A percentile compares a stretch with the other conserved stretches of the same genome.
Evolutionary conservation across 202 grass and related monocot genomes (phyloP).

Genomic region (Digitaria exilis): DNA sequence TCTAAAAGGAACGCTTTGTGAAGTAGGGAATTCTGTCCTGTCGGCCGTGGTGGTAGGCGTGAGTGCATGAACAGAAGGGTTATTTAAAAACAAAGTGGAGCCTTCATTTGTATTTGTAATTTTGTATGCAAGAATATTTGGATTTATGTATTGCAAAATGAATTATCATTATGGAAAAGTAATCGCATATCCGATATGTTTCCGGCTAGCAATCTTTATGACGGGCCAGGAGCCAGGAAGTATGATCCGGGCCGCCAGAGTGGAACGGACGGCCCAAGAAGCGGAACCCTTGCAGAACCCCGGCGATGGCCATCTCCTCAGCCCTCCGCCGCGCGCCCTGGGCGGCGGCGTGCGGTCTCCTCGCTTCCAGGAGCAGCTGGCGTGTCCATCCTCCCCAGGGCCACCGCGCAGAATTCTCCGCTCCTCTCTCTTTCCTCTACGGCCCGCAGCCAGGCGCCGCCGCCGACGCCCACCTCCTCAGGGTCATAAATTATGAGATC

Average conservation of each 20-base stretch:
- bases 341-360: slow-evolving; percentile 13
- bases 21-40: too few relatives aligned
- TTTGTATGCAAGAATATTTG: too few relatives aligned
- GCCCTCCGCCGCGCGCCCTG: slow-evolving; percentile 32
- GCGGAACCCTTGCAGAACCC: slow-evolving; percentile 15
- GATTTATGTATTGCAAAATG: too few relatives aligned
- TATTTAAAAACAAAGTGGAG: too few relatives aligned
- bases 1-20: too few relatives aligned
- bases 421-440: slow-evolving; percentile 31
- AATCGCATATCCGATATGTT: too few relatives aligned
- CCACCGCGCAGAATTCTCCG: neutral
- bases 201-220: too few relatives aligned
- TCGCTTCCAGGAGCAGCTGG: neutral
- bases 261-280: neutral
- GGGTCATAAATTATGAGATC: slow-evolving; percentile 54
- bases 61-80: too few relatives aligned
- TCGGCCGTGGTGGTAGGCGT: too few relatives aligned
- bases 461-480: slow-evolving; percentile 47
- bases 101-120: too few relatives aligned
- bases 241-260: neutral
- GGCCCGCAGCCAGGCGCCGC: slow-evolving; percentile 25
- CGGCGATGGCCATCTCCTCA: slow-evolving; percentile 29
- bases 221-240: too few relatives aligned
- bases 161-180: too few relatives aligned
- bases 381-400: neutral